A percentile compares a stretch with the other conserved stretches of the same genome.
These are phyloP conservation scores for Cercospora citrullina DNA, from an alignment of 2,329 filamentous ascomycete species.

Conservation along the genomic window DNA sequence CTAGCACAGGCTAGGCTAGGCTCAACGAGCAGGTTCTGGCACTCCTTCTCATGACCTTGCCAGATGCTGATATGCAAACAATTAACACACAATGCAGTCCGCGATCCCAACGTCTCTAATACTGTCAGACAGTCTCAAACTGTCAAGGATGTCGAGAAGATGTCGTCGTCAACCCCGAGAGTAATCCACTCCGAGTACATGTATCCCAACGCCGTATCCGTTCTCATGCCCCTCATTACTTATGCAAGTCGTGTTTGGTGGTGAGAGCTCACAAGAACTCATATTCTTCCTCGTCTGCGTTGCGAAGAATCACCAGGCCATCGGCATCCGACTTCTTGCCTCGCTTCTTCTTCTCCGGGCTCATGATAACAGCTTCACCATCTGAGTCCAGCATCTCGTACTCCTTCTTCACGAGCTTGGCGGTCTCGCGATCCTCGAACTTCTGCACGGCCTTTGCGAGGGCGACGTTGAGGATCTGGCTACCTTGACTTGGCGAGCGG, in stretches of 20 bases:
- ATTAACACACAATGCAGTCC: not conserved
- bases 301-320: conserved; percentile 28
- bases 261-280: conserved; percentile 36
- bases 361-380: conserved; percentile 35
- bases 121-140: conserved; percentile 1
- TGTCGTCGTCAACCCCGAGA: not conserved
- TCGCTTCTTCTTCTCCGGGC: conserved; percentile 39
- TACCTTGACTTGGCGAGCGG: conserved; percentile 53
- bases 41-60: conserved; percentile 35
- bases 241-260: not conserved
- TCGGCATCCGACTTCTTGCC: conserved; percentile 37
- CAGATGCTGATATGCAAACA: conserved; percentile 21
- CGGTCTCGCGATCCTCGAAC: conserved; percentile 61
- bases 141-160: conserved; percentile 14
- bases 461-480: conserved; percentile 58
- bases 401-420: conserved; percentile 61
- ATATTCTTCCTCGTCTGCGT: conserved; percentile 39
- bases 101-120: conserved; percentile 6
- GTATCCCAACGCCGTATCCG: conserved; percentile 7
- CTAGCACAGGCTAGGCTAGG: conserved; percentile 6
- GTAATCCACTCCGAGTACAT: not conserved
- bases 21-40: conserved; percentile 8
- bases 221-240: conserved; percentile 5
- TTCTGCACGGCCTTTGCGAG: conserved; percentile 59
- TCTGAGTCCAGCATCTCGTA: conserved; percentile 55